Percentiles rank a stretch among this genome's conserved stretches.
phyloP scores from a whole-genome alignment of 2,329 filamentous ascomycete species.

The Epichloe amarillans region DNA sequence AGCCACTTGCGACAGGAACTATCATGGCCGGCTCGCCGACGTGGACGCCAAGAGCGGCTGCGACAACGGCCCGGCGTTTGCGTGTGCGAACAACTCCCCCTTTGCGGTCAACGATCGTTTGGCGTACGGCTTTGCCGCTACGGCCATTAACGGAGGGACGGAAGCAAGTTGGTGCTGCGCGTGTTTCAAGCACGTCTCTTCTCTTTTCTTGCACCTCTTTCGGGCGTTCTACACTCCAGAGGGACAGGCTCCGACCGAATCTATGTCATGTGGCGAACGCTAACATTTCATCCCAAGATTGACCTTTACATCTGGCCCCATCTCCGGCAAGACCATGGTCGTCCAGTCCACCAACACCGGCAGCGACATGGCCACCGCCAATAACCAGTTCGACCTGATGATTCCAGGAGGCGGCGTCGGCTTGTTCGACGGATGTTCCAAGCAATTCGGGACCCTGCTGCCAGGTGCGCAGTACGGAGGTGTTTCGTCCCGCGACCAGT shows the following conservation, averaged over 20 bases:
- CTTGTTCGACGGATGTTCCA: slow-evolving; percentile 37
- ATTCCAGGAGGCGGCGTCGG: slow-evolving; percentile 43
- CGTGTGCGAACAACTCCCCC: slow-evolving; percentile 49
- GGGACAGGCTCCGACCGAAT: too few species aligned
- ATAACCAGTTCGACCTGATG: slow-evolving; percentile 28
- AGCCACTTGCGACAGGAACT: slow-evolving; percentile 38
- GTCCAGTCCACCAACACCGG: slow-evolving; percentile 53
- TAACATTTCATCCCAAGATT: slow-evolving; percentile 17
- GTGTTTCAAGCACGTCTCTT: slow-evolving; percentile 37
- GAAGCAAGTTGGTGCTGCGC: slow-evolving; percentile 54
- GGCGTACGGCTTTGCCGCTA: slow-evolving; percentile 53
- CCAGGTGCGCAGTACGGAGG: slow-evolving; percentile 45
- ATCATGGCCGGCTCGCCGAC: slow-evolving; percentile 36
- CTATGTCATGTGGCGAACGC: background rate
- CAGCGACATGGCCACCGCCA: background rate
- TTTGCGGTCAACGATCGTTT: slow-evolving; percentile 45
- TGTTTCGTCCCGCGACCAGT: slow-evolving; percentile 35
- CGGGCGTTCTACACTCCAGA: background rate
- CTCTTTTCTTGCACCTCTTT: background rate
- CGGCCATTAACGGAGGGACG: slow-evolving; percentile 37
- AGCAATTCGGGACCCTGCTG: slow-evolving; percentile 28
- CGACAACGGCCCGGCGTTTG: slow-evolving; percentile 42
- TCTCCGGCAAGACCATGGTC: slow-evolving; percentile 48
- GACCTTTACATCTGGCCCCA: slow-evolving; percentile 36
- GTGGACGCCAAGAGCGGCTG: slow-evolving; percentile 38